Base-by-base conservation (phyloP, 1,139 yeast species). In the Blastobotrys persicus region DNA sequence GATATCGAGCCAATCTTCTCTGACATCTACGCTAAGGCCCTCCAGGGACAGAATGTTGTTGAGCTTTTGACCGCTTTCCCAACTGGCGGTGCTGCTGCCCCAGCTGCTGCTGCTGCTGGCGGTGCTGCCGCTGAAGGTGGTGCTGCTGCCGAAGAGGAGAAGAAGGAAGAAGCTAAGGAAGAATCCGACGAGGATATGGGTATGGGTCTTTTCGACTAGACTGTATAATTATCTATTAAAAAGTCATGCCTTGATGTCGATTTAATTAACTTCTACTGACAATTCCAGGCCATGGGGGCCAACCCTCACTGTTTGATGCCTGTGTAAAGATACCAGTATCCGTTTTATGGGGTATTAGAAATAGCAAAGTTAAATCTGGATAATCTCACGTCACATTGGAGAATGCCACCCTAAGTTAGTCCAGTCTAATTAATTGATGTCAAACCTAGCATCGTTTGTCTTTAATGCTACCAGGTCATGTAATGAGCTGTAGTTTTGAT, bases 21-120 rank as follows among this genome's bases (percentile, higher is more conserved):
- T 70, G 91, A 88, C 70, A 81, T 87, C 69, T 92, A 78, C 80
- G 94, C 98, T 70, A 86, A 88, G 81, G 98, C 98, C 72, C 82
- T 92, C 70, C 95, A 85, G 76, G 96, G 96, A 74, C 87, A 88
- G 80, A 82, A 91, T 83, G 78, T 92, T 74, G 88, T 89, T 83
- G 91, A 86, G 70, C 79, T 88, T 72, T 80, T 88, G 73, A 49
- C 49, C 47, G 31, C 34, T 38, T 79, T 88, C 76, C 82, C 87
- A 68, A 75, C 80, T 61, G 82, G 81, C 65, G 80, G 84, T 66
- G 77, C 86, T 62, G 79, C 84, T 64, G 76, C 83, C 57, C 78
- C 79, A 59, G 75, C 79, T 59, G 77, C 76, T 60, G 78, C 77
- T 61, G 78, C 77, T 63, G 77, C 77, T 60, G 78, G 76, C 60